Percentiles rank a stretch among this genome's conserved stretches.
Evolutionary conservation across 306 rosid genomes (phyloP).

Genomic region (Biancaea sappan): DNA sequence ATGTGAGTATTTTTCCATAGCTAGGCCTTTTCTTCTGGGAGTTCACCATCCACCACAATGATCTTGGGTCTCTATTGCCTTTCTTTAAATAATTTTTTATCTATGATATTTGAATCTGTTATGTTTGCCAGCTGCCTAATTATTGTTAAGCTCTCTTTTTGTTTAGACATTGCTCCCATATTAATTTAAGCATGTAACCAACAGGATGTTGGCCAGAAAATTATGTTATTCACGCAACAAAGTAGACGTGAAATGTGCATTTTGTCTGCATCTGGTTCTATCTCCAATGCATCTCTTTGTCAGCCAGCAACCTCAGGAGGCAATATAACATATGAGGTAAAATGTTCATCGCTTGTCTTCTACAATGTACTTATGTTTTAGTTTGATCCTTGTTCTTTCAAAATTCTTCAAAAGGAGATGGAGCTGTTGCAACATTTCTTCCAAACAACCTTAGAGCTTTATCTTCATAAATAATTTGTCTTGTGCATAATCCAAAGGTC

Average conservation of each 20-base stretch:
- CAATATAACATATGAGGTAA: constrained; percentile 88
- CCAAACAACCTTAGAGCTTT: constrained; percentile 13
- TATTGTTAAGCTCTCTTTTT: constrained; percentile 28
- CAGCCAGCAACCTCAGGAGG: constrained; percentile 98
- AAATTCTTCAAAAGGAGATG: constrained; percentile 25
- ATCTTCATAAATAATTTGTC: not conserved
- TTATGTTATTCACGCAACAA: constrained; percentile 91
- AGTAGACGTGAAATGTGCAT: constrained; percentile 92
- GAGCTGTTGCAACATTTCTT: constrained; percentile 18
- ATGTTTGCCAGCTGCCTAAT: constrained; percentile 24
- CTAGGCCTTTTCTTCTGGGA: constrained; percentile 15
- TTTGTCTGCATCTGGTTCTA: constrained; percentile 89
- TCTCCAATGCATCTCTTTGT: constrained; percentile 85
- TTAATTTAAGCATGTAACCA: constrained; percentile 40
- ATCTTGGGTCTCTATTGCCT: not conserved
- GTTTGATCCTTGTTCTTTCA: constrained; percentile 16
- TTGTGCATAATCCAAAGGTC: constrained; percentile 2
- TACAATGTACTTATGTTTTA: not conserved
- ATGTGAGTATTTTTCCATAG: not conserved
- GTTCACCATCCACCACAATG: constrained; percentile 4
- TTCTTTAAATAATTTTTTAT: constrained; percentile 4
- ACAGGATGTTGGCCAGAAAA: constrained; percentile 98
- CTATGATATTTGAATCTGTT: constrained; percentile 21
- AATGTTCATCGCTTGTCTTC: constrained; percentile 29
- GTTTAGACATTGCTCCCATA: constrained; percentile 36